Evolutionary conservation across 768 basidiomycete species (phyloP), one percentile per base, ranked within the genome.

Genomic region (Harrya chromipes): DNA sequence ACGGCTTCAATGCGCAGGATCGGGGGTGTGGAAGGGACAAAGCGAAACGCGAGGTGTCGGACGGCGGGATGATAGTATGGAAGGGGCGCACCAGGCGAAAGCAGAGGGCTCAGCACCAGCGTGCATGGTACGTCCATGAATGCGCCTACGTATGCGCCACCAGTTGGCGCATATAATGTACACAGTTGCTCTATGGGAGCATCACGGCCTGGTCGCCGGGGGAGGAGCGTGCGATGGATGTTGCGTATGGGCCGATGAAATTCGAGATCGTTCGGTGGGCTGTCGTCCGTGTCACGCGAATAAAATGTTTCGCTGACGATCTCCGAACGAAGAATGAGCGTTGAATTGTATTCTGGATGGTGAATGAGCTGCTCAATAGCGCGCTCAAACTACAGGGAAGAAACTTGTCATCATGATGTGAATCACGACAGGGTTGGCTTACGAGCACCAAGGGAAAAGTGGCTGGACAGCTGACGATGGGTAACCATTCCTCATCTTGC

Each of bases 1-100:
- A 66, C 54, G 4, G 54, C 62, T 50, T 52, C 40, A 56, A 66
- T 40, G 50, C 53, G 27, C 53, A 59, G 8, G 46, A 44, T 56
- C 56, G 31, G 72, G 57, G 16, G 66, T 31, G 8, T 60, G 50
- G 14, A 61, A 6, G 66, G 40, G 46, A 87, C 51, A 64, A 84
- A 92, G n/a, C 83, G 81, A 62, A 94, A 92, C 0, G 90, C 92
- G 29, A 98, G 73, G 51, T 87, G 85, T 3, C 67, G 70, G 9
- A 95, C 90, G 2, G 84, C 60, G 1, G 95, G 95, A 59, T 98
- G 94, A 60, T 95, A 97, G 62, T 90, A 97, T 0, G 95, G 95
- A 3, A 97, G 69, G 1, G 71, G 47, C 3, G 65, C 66, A 7
- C 75, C 78, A 0, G 65, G 53, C 12, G 65, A 57, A 41, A 79